Evolutionary conservation across 768 basidiomycete genomes (phyloP), one percentile per base, ranked within the genome.

Genomic region (Lyophyllum semitale): DNA sequence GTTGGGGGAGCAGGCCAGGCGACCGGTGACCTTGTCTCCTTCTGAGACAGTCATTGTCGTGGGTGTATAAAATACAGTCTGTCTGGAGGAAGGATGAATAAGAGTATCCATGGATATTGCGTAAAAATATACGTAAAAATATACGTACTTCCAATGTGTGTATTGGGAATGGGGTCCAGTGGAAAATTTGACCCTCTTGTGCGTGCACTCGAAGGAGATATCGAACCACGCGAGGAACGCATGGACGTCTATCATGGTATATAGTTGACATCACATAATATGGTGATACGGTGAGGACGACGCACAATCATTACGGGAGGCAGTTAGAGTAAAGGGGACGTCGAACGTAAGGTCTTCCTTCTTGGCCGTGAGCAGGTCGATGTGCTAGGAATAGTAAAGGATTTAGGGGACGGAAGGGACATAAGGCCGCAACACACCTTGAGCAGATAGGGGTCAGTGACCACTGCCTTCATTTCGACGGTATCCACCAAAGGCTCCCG

Each of bases 211-310:
- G 77, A 99, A 99, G 38, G 87, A 81, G 67, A 96, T 89, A 71
- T 99, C 97, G 74, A 99, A 99, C 97, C 97, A 99, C 30, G 94
- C 95, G 47, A 99, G 85, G 86, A 98, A 97, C 22, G 97, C 97
- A 68, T 99, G 97, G 25, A 94, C 80, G 68, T 95, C 95, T 98
- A 51, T 54, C 42, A 8, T 48, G 37, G 20, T 15, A 1, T 13
- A 22, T 13, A 41, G 30, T 33, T 29, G 17, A 17, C 6, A 12
- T 45, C 8, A 18, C 15, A 12, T 20, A 18, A 18, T 4, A 29
- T 17, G 44, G 27, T 11, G 15, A 25, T 43, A 30, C 51, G 51
- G 17, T 20, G 35, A 38, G 27, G 20, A 40, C 8, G n/a, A 77
- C 88, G 58, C 61, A 97, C 95, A 98, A 68, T 99, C 97, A 66